phyloP scores from a whole-genome alignment of 1,139 yeast genomes.

The Suhomyces yuchorum region DNA sequence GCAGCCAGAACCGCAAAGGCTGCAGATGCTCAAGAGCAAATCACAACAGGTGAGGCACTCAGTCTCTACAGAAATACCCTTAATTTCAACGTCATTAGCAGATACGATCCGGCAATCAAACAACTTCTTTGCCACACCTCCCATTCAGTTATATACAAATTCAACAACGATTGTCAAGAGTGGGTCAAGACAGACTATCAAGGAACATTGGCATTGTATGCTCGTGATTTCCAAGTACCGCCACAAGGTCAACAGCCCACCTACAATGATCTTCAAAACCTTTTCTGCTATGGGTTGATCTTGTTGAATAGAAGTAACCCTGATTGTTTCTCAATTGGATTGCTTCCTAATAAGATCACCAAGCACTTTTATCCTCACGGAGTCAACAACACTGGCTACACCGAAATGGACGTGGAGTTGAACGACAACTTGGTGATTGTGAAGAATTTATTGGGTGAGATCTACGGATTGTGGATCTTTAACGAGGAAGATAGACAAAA shows the following conservation, averaged over 20 bases:
- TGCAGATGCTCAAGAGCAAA: constrained; percentile 15
- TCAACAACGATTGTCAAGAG: constrained; percentile 61
- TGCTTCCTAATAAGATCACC: constrained; percentile 61
- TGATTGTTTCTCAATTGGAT: constrained; percentile 78
- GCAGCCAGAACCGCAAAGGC: constrained; percentile 7
- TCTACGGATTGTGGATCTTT: constrained; percentile 89
- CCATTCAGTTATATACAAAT: constrained; percentile 78
- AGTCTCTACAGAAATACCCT: constrained; percentile 69
- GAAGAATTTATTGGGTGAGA: constrained; percentile 72
- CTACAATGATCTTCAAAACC: constrained; percentile 46
- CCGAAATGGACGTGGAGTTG: constrained; percentile 68
- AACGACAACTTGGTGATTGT: constrained; percentile 81
- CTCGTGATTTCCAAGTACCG: constrained; percentile 53
- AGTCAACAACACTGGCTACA: constrained; percentile 45
- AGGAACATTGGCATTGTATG: constrained; percentile 80
- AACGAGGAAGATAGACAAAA: constrained; percentile 71
- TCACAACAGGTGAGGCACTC: constrained; percentile 39
- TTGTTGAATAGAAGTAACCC: constrained; percentile 75
- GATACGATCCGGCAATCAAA: constrained; percentile 80
- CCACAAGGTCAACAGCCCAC: constrained; percentile 20
- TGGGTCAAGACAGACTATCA: constrained; percentile 83
- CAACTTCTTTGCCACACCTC: constrained; percentile 76
- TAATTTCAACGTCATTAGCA: constrained; percentile 77
- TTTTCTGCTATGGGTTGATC: constrained; percentile 76
- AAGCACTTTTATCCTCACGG: constrained; percentile 44